Evolutionary conservation across 164 flowering plant genomes (phyloP), one percentile per base, ranked within the genome.

Genomic region (Umbilicus rupestris): DNA sequence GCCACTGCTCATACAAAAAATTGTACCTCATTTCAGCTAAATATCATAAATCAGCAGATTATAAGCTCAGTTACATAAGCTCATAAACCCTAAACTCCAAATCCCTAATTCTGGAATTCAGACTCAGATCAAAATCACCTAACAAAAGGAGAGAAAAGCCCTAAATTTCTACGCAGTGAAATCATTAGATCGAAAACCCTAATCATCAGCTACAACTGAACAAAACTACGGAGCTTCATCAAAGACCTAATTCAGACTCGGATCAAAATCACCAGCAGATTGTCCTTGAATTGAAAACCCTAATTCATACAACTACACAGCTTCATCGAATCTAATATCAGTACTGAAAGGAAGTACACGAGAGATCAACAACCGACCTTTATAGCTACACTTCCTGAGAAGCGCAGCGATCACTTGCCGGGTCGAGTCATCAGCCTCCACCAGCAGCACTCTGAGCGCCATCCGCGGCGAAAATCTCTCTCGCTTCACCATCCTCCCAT

Each of bases 391-490:
- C 80, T 87, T 89, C 68, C 91, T 77, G 41, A 89, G 85, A 55
- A 89, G 91, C 6, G 93, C 96, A 15, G 89, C 67, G 17, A 89
- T 82, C 73, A 89, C 84, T 74, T 85, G 88, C 69, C 96, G 46
- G 19, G 96, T 87, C 1, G 87, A 87, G 73, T 86, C 93, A 70
- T 89, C 96, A 46, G 88, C 81, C 76, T 89, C 96, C 35, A 89
- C 96, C 71, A 89, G 66, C 76, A 89, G 69, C 28, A 89, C 86
- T 68, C 91, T 83, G 14, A 89, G 62, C 26, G 3, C 77, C 84
- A 77, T 79, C 65, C 72, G 77, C 1, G 84, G 87, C 37, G 87
- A 68, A 67, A 88, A 77, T 70, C 70, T 83, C 78, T 89, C 94
- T 89, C 87, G 84, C 73, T 73, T 77, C 46, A 78, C 73, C 62